Conservation (phyloP, 164 flowering plant species). For the Stephania cephalantha region DNA sequence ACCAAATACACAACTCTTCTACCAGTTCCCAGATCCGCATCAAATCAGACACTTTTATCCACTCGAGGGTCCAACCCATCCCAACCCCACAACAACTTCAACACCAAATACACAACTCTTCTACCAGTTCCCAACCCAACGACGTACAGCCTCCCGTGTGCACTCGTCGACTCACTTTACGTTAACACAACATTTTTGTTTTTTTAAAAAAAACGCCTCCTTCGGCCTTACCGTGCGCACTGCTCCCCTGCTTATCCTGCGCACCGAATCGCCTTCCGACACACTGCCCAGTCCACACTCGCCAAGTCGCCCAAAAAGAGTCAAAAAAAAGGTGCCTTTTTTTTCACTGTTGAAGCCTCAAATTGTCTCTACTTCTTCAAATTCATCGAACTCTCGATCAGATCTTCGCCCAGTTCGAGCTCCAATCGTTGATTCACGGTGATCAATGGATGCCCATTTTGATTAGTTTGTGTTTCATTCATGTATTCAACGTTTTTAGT, state of each 20-base stretch:
- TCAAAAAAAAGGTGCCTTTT: not conserved
- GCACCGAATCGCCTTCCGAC: not conserved
- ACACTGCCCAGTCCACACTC: not conserved
- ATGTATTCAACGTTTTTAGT: not conserved
- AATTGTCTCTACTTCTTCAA: not conserved
- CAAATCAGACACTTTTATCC: too few relatives aligned
- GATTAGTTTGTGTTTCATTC: not conserved
- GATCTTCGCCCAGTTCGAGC: not conserved
- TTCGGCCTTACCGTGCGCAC: not conserved
- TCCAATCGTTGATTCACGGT: not conserved
- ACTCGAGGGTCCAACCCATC: constrained; percentile 4
- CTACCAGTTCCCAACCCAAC: not conserved
- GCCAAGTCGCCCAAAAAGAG: not conserved
- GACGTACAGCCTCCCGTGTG: not conserved
- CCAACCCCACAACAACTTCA: not conserved
- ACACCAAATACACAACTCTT: not conserved
- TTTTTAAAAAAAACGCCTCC: not conserved
- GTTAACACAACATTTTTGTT: too few relatives aligned
- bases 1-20: too few relatives aligned
- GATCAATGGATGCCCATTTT: not conserved
- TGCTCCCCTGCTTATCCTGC: constrained; percentile 2
- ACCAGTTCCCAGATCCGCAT: too few relatives aligned
- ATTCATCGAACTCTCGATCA: not conserved
- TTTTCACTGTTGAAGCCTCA: not conserved
- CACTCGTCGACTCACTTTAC: too few relatives aligned